Evolutionary conservation across 345 rosid species (phyloP).

Genomic region (Stellera chamaejasme): DNA sequence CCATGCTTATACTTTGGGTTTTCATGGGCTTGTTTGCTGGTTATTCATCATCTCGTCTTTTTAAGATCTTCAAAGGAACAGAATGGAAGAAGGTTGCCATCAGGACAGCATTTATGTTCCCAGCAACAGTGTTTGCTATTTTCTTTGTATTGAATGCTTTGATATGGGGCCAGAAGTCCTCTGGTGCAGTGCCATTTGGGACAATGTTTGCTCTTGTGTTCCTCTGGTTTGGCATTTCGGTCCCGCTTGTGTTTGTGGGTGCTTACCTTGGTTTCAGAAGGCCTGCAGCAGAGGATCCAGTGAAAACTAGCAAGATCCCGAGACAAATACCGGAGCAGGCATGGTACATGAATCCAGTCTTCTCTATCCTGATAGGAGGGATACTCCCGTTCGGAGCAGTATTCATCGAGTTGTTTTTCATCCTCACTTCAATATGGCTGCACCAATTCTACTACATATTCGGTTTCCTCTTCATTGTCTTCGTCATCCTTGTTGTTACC

Average conservation of each 20-base stretch:
- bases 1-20: constrained; percentile 87
- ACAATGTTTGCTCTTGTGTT: constrained; percentile 86
- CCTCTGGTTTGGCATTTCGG: constrained; percentile 88
- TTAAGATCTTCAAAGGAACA: constrained; percentile 74
- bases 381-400: constrained; percentile 93
- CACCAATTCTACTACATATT: constrained; percentile 91
- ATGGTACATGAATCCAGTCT: constrained; percentile 82
- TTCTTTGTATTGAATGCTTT: constrained; percentile 80
- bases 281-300: constrained; percentile 68
- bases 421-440: constrained; percentile 88
- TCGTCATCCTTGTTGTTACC: constrained; percentile 62
- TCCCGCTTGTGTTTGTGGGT: constrained; percentile 77
- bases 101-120: constrained; percentile 72
- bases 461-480: constrained; percentile 86
- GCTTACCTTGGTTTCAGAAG: constrained; percentile 65
- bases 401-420: constrained; percentile 90
- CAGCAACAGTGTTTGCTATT: constrained; percentile 45
- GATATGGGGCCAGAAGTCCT: constrained; percentile 92
- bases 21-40: constrained; percentile 93
- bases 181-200: constrained; percentile 94
- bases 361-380: constrained; percentile 86
- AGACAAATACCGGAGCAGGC: constrained; percentile 78
- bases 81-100: constrained; percentile 82
- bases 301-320: constrained; percentile 83
- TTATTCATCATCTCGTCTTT: constrained; percentile 65